phyloP scores from a whole-genome alignment of 306 rosid genomes.

The Vicia sativa region DNA sequence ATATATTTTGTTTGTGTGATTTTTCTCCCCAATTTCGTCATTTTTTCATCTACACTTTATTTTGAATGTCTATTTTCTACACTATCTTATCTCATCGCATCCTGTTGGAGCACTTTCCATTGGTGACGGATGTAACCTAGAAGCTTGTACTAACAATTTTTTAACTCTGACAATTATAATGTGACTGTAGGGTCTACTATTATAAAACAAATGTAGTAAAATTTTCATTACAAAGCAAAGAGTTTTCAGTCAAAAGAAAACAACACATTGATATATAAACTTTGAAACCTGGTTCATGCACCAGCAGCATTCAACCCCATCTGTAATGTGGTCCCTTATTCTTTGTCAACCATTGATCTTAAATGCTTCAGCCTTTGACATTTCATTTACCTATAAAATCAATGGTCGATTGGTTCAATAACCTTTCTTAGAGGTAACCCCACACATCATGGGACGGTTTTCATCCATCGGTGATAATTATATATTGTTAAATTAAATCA shows the following conservation, averaged over 20 bases:
- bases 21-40: too few relatives aligned
- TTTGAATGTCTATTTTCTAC: constrained; percentile 1
- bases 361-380: constrained; percentile 40
- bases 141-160: constrained; percentile 25
- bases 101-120: constrained; percentile 34
- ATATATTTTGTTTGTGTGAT: too few relatives aligned
- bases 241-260: constrained; percentile 47
- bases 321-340: constrained; percentile 42
- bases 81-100: constrained; percentile 14
- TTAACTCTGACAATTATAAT: constrained; percentile 72
- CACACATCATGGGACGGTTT: constrained; percentile 68
- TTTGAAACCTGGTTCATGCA: constrained; percentile 61
- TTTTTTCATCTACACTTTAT: too few relatives aligned
- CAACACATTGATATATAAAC: neutral
- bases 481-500: constrained; percentile 40
- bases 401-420: neutral
- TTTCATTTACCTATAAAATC: neutral
- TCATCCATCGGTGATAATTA: constrained; percentile 37
- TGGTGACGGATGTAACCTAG: constrained; percentile 44
- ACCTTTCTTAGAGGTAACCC: constrained; percentile 34
- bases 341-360: constrained; percentile 44
- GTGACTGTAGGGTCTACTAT: constrained; percentile 67
- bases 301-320: constrained; percentile 45
- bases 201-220: constrained; percentile 41
- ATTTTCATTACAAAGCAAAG: constrained; percentile 42